phyloP scores from a whole-genome alignment of 345 rosid species.

The Psidium friedrichsthalianum region DNA sequence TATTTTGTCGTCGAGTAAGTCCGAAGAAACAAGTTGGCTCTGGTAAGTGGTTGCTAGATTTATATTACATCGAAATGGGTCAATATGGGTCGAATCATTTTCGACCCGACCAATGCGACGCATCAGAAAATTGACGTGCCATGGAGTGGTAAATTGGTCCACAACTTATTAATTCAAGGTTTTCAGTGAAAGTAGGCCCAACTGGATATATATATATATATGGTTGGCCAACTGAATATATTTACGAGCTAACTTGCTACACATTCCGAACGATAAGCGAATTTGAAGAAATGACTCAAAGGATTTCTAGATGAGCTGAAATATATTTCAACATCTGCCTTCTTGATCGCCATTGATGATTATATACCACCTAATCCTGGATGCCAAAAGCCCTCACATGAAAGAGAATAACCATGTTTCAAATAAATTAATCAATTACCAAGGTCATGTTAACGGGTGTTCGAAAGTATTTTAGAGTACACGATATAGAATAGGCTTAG shows the following conservation, averaged over 20 bases:
- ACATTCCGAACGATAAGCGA: rapidly evolving
- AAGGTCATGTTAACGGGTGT: neutral
- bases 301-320: neutral
- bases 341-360: neutral
- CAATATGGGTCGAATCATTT: no score
- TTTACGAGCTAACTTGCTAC: neutral
- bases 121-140: no score
- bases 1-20: no score
- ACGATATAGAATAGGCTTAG: neutral
- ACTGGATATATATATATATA: neutral
- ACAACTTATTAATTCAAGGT: neutral
- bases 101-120: no score
- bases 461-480: neutral
- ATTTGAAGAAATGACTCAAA: neutral
- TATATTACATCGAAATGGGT: no score
- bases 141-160: neutral
- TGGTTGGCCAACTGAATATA: neutral
- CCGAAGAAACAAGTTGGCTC: no score
- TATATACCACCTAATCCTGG: neutral
- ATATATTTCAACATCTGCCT: neutral
- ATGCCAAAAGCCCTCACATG: neutral
- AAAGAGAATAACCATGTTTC: neutral
- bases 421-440: neutral
- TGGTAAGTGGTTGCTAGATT: no score
- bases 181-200: rapidly evolving